Conservation (phyloP, 805 yeast genomes). For the Priceomyces medius region DNA sequence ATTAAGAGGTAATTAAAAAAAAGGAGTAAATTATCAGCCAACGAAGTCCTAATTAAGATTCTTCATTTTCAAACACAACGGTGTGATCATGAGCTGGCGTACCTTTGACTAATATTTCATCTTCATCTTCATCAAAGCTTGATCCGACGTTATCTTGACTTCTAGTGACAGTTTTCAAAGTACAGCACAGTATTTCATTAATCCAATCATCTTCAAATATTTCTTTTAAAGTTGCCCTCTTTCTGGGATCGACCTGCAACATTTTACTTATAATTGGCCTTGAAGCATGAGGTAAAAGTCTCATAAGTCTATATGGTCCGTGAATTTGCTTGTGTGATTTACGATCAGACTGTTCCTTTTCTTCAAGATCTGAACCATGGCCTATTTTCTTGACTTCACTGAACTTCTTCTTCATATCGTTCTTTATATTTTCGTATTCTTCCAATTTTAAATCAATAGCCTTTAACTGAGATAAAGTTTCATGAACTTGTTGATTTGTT, state of each 20-base stretch:
- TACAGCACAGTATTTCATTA: conserved; percentile 58
- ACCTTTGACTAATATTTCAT: conserved; percentile 34
- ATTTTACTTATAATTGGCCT: conserved; percentile 71
- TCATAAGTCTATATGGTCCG: conserved; percentile 80
- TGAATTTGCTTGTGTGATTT: conserved; percentile 57
- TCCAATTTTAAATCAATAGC: conserved; percentile 37
- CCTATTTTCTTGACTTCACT: conserved; percentile 17
- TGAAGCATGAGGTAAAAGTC: conserved; percentile 79
- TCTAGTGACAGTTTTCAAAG: conserved; percentile 32
- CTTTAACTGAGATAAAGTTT: conserved; percentile 32
- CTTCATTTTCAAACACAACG: conserved; percentile 23
- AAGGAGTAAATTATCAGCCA: background rate
- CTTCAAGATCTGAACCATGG: conserved; percentile 10
- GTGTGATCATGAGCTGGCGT: conserved; percentile 43
- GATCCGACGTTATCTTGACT: conserved; percentile 20
- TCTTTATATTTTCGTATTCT: conserved; percentile 34
- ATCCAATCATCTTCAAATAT: conserved; percentile 74
- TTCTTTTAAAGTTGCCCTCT: conserved; percentile 67
- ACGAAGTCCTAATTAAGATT: background rate
- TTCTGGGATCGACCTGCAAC: conserved; percentile 57
- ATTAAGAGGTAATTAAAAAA: background rate
- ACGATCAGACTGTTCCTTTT: conserved; percentile 27
- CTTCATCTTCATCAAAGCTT: conserved; percentile 38
- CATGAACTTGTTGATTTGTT: conserved; percentile 31
- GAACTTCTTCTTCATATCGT: conserved; percentile 33